A percentile compares a stretch with the other conserved stretches of the same genome.
phyloP scores from a whole-genome alignment of 2,329 filamentous ascomycete species.

The Fusarium compactum region DNA sequence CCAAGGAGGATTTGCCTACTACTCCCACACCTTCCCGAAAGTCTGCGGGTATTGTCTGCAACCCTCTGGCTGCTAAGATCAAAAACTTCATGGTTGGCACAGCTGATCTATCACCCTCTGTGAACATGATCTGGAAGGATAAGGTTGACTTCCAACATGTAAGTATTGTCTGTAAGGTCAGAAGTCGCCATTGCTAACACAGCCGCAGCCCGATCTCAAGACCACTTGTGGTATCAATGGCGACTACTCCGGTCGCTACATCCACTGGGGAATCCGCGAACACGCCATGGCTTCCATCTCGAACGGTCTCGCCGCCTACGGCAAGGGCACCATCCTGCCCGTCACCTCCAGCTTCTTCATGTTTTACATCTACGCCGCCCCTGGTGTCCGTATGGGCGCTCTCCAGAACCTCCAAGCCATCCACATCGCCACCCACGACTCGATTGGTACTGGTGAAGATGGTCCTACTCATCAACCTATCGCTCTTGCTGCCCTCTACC shows the following conservation, averaged over 20 bases:
- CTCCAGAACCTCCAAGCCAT: slow-evolving; percentile 67
- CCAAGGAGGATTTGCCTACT: slow-evolving; percentile 58
- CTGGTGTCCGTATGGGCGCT: slow-evolving; percentile 71
- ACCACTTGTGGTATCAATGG: slow-evolving; percentile 65
- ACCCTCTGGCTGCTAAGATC: slow-evolving; percentile 62
- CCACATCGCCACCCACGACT: slow-evolving; percentile 72
- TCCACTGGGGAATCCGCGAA: slow-evolving; percentile 71
- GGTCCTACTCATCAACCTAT: slow-evolving; percentile 74
- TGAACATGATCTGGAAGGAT: slow-evolving; percentile 67
- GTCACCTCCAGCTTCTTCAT: slow-evolving; percentile 72
- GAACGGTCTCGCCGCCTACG: slow-evolving; percentile 70
- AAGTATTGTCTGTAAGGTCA: slow-evolving; percentile 26
- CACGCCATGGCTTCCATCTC: slow-evolving; percentile 71
- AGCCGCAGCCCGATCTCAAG: slow-evolving; percentile 50
- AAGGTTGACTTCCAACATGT: slow-evolving; percentile 63
- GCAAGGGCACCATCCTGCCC: slow-evolving; percentile 66
- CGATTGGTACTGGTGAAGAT: slow-evolving; percentile 69
- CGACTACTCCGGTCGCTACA: slow-evolving; percentile 65
- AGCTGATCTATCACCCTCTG: slow-evolving; percentile 64
- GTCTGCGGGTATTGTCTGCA: slow-evolving; percentile 61
- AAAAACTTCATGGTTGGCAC: slow-evolving; percentile 66
- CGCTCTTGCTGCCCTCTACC: slow-evolving; percentile 67
- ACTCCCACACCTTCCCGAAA: slow-evolving; percentile 63
- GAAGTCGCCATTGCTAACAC: background rate
- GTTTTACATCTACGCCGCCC: slow-evolving; percentile 70